Evolutionary conservation across 768 basidiomycete genomes (phyloP).

Genomic region (Mrakia hoshinonis): DNA sequence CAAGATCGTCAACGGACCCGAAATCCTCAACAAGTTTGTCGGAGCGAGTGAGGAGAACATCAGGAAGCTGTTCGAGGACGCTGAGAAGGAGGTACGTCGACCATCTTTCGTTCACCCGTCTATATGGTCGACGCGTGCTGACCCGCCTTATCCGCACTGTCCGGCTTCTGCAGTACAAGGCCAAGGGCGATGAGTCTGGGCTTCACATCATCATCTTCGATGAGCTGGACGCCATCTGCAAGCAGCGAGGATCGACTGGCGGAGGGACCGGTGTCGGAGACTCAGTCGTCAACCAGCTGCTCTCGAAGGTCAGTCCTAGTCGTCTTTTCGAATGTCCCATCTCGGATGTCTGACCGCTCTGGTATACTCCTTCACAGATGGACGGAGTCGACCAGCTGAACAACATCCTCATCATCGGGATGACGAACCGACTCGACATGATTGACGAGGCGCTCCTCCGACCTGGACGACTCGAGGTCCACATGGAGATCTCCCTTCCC

Average conservation of each 20-base stretch:
- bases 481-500: constrained; percentile 97
- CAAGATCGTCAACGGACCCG: constrained; percentile 96
- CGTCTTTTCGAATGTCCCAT: constrained; percentile 27
- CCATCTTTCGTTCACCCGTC: background rate
- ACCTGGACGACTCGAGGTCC: constrained; percentile 95
- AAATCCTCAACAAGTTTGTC: constrained; percentile 93
- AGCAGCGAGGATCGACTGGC: constrained; percentile 88
- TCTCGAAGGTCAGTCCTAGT: constrained; percentile 96
- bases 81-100: constrained; percentile 76
- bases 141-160: background rate
- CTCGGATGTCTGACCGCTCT: background rate
- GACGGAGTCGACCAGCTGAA: constrained; percentile 98
- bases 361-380: constrained; percentile 54
- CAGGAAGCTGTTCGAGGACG: constrained; percentile 93
- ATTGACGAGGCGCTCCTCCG: constrained; percentile 96
- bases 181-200: constrained; percentile 92
- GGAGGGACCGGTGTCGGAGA: constrained; percentile 96
- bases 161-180: constrained; percentile 63
- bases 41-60: constrained; percentile 97
- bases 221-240: constrained; percentile 96
- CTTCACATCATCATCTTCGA: constrained; percentile 99
- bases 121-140: background rate
- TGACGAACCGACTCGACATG: constrained; percentile 98
- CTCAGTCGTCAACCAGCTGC: constrained; percentile 93
- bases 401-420: constrained; percentile 98